Evolutionary conservation across 352 stramenopile genomes (phyloP), one percentile per base, ranked within the genome.

Genomic region (Phytophthora fragariae): DNA sequence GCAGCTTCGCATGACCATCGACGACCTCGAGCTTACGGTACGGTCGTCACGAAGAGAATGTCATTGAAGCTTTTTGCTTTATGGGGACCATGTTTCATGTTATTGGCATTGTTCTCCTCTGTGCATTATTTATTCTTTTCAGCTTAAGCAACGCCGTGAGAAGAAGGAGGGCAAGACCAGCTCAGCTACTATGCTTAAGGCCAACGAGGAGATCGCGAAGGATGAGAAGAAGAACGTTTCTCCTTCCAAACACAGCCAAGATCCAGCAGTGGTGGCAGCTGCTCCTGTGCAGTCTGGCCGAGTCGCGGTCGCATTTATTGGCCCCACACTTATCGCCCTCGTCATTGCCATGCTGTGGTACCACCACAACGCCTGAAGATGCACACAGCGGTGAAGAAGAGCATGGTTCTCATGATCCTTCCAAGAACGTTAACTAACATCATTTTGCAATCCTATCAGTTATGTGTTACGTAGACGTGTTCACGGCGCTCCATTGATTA

Each of bases 1-100:
- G 85, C 84, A 93, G 54, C 63, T 93, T 63, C 82, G 82, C 29
- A 82, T 91, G 83, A 90, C 86, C 56, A 92, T 94, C 64, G 86
- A 94, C 64, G 89, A 94, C 58, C 76, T 96, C 10, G 89, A 96
- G 58, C 78, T 93, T 44, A 94, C 89, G 77, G 89, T 96, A 52
- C 31, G 84, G 35, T 1, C 21, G 9, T 12, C 35, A 41, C 8
- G 1, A 41, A 14, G 35, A 41, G 35, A 41, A 41, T 1, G 0
- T 0, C 9, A 15, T 41, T 41, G 35, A 11, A 1, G 1, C 35
- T 11, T 41, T 14, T 41, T 41, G 24, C 24, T 27, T 27, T 27
- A 27, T 27, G 24, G 2, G 24, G 35, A 2, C 9, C 9, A 41
- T 41, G 9, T 41, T 41, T 12, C 35, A 41, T 12, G 35, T 5